Percentiles rank a stretch among this genome's conserved stretches.
phyloP scores from a whole-genome alignment of 495 filamentous ascomycete genomes.

The Neurospora sp. region DNA sequence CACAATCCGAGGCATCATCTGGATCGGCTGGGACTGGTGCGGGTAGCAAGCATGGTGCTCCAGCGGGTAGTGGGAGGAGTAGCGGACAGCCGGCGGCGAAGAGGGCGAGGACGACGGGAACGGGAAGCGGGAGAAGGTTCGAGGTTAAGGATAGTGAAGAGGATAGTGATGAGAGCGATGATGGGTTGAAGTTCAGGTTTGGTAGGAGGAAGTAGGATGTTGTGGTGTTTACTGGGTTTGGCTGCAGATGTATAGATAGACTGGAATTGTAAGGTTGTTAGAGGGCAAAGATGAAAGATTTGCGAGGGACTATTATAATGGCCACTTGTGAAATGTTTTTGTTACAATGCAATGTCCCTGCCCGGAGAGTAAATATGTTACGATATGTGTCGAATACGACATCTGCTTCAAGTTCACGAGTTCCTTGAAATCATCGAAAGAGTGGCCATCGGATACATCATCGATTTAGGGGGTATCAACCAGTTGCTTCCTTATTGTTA shows the following conservation, averaged over 20 bases:
- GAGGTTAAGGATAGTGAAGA: constrained; percentile 26
- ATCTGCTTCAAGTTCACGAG: not conserved
- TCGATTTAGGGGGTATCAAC: not conserved
- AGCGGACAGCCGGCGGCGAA: constrained; percentile 30
- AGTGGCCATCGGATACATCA: not conserved
- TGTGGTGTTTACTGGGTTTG: not conserved
- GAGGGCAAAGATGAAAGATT: not conserved
- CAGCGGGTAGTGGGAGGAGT: constrained; percentile 19
- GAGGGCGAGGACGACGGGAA: constrained; percentile 20
- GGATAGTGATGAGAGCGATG: constrained; percentile 38
- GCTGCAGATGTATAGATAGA: not conserved
- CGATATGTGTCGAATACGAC: not conserved
- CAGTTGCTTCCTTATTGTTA: not conserved
- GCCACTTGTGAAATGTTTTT: not conserved
- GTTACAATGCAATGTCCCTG: not conserved
- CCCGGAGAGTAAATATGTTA: not conserved
- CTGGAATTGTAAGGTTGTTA: not conserved
- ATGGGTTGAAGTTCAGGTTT: constrained; percentile 45
- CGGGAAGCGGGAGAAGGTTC: constrained; percentile 5
- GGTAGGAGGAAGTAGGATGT: constrained; percentile 16
- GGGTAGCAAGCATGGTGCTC: constrained; percentile 28
- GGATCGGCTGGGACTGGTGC: constrained; percentile 11
- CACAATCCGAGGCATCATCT: not conserved
- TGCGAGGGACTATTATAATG: not conserved
- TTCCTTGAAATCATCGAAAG: not conserved